Evolutionary conservation across 331 rosid genomes (phyloP).

Genomic region (Quercus lobata): DNA sequence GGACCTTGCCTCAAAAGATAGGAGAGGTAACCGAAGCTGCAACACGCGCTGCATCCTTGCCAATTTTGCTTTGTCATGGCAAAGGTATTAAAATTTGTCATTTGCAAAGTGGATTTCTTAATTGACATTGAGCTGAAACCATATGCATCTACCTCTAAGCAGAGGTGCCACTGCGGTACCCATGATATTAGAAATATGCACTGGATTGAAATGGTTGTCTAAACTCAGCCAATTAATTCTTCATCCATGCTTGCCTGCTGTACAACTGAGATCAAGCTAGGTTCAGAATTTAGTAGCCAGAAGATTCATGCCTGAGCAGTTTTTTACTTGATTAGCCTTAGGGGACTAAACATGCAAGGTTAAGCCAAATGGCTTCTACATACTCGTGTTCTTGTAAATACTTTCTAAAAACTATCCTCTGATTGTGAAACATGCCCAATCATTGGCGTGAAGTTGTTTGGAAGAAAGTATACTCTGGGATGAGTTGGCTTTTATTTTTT

Average conservation of each 20-base stretch:
- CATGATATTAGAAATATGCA: neutral
- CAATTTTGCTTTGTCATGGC: constrained; percentile 93
- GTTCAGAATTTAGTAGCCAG: neutral
- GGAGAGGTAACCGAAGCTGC: constrained; percentile 61
- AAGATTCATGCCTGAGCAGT: neutral
- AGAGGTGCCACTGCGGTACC: neutral
- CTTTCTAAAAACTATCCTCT: neutral
- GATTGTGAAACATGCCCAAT: neutral
- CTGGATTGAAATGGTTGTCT: neutral
- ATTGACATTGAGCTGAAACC: neutral
- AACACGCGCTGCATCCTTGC: constrained; percentile 70
- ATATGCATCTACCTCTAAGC: neutral
- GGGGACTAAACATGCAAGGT: neutral
- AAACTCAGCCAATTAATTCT: neutral
- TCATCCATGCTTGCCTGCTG: neutral
- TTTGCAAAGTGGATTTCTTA: neutral
- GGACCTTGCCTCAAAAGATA: constrained; percentile 66
- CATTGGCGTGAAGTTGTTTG: neutral
- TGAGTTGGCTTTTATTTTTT: neutral
- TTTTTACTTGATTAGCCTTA: neutral
- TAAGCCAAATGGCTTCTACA: neutral
- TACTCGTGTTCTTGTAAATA: neutral
- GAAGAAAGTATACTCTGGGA: neutral
- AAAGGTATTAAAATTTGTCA: constrained; percentile 51
- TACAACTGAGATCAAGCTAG: neutral